These are phyloP conservation scores for Cryptococcus sp. DNA, from an alignment of 1,284 basidiomycete species.

Conservation along the genomic window DNA sequence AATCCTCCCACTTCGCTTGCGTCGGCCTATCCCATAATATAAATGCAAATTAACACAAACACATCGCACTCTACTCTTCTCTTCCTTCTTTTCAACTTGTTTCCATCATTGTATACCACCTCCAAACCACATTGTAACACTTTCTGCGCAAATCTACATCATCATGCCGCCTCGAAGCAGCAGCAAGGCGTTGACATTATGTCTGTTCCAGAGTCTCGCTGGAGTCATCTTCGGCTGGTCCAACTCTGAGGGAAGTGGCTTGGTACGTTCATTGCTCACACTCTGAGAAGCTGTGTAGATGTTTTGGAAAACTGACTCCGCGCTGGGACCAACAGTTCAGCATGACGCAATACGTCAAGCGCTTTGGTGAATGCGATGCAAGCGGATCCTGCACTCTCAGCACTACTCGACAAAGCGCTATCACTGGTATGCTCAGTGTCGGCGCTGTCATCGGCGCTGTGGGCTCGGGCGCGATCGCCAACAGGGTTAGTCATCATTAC, in stretches of 20 bases:
- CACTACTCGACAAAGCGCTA: conserved; percentile 43
- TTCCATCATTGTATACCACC: no score
- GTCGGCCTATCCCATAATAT: no score
- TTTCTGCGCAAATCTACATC: conserved; percentile 2
- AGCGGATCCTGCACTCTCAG: conserved; percentile 26
- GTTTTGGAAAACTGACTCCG: no score
- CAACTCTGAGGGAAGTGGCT: conserved; percentile 40
- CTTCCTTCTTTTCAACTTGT: no score
- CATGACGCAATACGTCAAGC: conserved; percentile 26
- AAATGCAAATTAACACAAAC: no score
- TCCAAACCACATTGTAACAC: no score
- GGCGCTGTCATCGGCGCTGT: conserved; percentile 51
- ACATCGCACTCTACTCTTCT: no score
- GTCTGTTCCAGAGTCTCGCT: conserved; percentile 46
- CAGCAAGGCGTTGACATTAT: conserved; percentile 39
- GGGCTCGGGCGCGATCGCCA: conserved; percentile 40
- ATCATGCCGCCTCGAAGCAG: conserved; percentile 26
- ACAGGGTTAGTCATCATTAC: conserved; percentile 26
- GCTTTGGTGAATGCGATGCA: conserved; percentile 35
- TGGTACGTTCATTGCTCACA: conserved; percentile 30
- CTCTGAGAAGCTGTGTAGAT: background rate
- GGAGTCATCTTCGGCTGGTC: conserved; percentile 47
- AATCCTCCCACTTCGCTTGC: no score
- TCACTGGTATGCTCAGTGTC: conserved; percentile 50
- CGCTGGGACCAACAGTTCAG: conserved; percentile 24